Base-by-base conservation (phyloP, 2,329 filamentous ascomycete genomes). In the Penicillium verrucosum region DNA sequence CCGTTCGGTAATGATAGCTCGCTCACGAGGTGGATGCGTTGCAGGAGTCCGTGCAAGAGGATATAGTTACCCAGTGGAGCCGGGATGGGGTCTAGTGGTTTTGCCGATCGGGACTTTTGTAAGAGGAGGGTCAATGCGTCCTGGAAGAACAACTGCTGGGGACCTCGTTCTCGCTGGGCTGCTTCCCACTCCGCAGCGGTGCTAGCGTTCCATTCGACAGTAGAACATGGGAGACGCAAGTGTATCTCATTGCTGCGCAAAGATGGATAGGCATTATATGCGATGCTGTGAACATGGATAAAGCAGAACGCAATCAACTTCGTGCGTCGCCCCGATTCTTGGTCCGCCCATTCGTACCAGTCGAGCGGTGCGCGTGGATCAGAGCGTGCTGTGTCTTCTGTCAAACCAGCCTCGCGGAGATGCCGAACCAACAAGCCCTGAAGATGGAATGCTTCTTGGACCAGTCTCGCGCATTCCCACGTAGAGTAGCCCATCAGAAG, bases 31-130 rank as follows among this genome's bases (percentile, higher is more conserved):
- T 72, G 70, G 16, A 90, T 86, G 59, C 89, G 86, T 64, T 90
- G 88, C 11, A 90, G 81, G 25, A 91, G 70, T 4, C 86, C 87
- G 65, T 90, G 87, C 3, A 90, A 87, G 34, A 91, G 77, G 8
- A 89, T 82, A 61, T 90, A 89, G 64, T 88, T 88, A 0, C 87
- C 88, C 7, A 89, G 72, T 0, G 85, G 84, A 8, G 72, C 61
- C 9, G 70, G 70, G 27, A 71, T 71, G 3, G 69, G 69, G 32
- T 68, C 62, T n/a, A 73, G 56, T 38, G 69, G 59, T 46, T 69
- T 56, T 16, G 62, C 54, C 14, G 60, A 63, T 40, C 63, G 66
- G 21, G 68, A 65, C 37, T 67, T 68, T 46, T 71, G 70, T n/a
- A 73, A 59, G 14, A 73, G 58, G 30, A 71, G 58, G 18, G 66